Evolutionary conservation across 495 filamentous ascomycete species (phyloP).

Genomic region (Choiromyces venosus): DNA sequence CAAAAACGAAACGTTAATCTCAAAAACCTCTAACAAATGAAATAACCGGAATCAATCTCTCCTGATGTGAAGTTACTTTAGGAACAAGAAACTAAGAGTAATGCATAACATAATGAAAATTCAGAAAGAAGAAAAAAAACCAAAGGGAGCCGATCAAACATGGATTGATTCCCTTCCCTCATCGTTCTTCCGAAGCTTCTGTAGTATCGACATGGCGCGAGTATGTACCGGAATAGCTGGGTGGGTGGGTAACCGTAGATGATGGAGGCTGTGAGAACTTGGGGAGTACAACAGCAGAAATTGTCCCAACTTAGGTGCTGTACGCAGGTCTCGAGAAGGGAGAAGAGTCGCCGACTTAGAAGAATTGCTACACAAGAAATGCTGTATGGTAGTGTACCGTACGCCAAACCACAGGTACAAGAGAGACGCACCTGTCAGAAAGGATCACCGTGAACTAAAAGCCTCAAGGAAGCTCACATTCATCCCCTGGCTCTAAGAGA

Average conservation of each 20-base stretch:
- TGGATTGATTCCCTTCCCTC: not conserved
- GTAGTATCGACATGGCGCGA: not conserved
- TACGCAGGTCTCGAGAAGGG: not conserved
- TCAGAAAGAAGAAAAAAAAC: not conserved
- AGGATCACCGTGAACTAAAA: not conserved
- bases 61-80: no score
- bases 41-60: no score
- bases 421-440: not conserved
- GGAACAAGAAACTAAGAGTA: no score
- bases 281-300: not conserved
- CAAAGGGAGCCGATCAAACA: not conserved
- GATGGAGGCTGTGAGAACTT: not conserved
- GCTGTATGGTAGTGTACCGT: not conserved
- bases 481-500: no score
- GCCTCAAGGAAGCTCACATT: not conserved
- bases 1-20: no score
- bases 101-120: not conserved
- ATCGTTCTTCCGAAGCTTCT: not conserved
- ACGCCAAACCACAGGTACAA: not conserved
- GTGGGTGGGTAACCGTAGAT: no score
- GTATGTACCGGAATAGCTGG: no score
- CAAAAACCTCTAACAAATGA: no score
- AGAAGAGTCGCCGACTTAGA: not conserved
- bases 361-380: not conserved
- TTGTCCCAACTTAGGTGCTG: not conserved